These are phyloP conservation scores for Hippophae rhamnoides DNA, from an alignment of 306 rosid genomes.

Conservation along the genomic window DNA sequence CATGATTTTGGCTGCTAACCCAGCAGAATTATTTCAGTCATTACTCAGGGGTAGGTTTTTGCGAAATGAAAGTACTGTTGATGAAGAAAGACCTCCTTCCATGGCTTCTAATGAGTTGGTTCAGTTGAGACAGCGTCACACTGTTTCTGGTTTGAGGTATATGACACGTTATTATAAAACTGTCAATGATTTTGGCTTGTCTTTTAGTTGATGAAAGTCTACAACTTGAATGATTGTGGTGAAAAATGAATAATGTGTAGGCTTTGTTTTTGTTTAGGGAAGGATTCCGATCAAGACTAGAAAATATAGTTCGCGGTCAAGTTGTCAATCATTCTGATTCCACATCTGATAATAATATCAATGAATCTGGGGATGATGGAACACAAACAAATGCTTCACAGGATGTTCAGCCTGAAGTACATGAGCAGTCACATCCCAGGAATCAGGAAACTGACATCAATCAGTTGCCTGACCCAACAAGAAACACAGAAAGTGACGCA, in stretches of 20 bases:
- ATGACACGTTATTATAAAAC: constrained; percentile 1
- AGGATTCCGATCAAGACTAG: constrained; percentile 86
- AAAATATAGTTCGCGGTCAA: constrained; percentile 88
- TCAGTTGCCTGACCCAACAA: constrained; percentile 47
- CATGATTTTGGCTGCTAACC: constrained; percentile 25
- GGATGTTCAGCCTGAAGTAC: constrained; percentile 43
- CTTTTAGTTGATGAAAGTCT: constrained; percentile 15
- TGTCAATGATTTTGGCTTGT: background rate
- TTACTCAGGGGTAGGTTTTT: constrained; percentile 97
- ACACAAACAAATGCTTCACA: constrained; percentile 41
- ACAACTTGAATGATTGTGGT: constrained; percentile 9
- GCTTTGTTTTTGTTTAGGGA: constrained; percentile 46
- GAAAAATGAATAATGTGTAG: constrained; percentile 16
- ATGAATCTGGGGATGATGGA: constrained; percentile 55
- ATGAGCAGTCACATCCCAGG: constrained; percentile 48
- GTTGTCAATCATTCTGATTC: constrained; percentile 56
- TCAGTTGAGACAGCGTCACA: constrained; percentile 84
- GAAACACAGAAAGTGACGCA: constrained; percentile 40
- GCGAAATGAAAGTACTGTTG: constrained; percentile 82
- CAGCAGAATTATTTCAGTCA: constrained; percentile 47
- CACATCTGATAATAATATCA: constrained; percentile 36
- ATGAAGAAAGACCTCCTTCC: constrained; percentile 91
- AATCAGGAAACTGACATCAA: constrained; percentile 37
- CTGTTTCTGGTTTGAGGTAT: constrained; percentile 94
- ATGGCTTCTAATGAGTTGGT: constrained; percentile 81